phyloP scores from a whole-genome alignment of 257 asterid species.

The Mentha longifolia region DNA sequence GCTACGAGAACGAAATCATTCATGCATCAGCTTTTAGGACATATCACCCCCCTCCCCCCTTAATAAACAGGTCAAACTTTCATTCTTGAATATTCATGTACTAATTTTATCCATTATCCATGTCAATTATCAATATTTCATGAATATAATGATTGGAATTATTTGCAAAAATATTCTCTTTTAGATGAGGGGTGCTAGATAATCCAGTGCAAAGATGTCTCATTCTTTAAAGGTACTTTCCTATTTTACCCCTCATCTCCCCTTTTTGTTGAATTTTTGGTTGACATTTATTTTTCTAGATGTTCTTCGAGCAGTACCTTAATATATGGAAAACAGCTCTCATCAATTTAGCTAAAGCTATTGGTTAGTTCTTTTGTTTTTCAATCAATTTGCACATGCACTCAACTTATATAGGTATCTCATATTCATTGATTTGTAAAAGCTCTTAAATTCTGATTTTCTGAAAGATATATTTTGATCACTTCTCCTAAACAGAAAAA shows the following conservation, averaged over 20 bases:
- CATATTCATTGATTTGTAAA: too few relatives aligned
- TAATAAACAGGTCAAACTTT: conserved; percentile 70
- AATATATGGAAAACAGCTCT: conserved; percentile 91
- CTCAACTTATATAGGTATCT: not conserved
- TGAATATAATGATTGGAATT: not conserved
- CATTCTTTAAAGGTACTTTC: conserved; percentile 70
- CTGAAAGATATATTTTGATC: not conserved
- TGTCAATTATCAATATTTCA: not conserved
- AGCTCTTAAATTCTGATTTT: conserved; percentile 1
- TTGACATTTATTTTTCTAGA: conserved; percentile 60
- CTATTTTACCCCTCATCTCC: not conserved
- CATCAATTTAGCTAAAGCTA: conserved; percentile 84
- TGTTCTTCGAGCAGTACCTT: conserved; percentile 96
- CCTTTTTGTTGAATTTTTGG: not conserved
- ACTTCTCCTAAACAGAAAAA: not conserved
- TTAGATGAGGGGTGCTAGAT: conserved; percentile 97
- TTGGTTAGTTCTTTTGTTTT: conserved; percentile 59
- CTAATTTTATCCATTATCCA: not conserved
- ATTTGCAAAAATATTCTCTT: conserved; percentile 8
- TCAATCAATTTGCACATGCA: not conserved
- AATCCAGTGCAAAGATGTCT: conserved; percentile 83
- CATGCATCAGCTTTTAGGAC: conserved; percentile 94
- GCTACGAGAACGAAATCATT: conserved; percentile 74
- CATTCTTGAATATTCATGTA: not conserved
- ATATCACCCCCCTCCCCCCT: conserved; percentile 95